Evolutionary conservation across 768 basidiomycete species (phyloP).

Genomic region (Naganishia vishniacii): DNA sequence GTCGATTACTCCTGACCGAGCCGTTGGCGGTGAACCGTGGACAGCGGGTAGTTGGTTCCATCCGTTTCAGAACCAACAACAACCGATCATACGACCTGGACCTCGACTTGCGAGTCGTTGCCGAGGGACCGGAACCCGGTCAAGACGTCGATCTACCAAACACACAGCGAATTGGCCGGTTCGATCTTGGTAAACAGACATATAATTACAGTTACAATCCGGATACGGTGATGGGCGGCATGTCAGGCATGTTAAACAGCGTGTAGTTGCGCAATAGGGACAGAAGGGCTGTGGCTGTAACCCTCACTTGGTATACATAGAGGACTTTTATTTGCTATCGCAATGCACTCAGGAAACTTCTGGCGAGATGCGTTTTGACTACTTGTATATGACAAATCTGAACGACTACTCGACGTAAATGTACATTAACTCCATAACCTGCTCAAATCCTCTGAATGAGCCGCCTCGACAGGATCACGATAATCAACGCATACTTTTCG

Average conservation of each 20-base stretch:
- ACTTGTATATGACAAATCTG: too few relatives aligned
- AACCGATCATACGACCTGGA: constrained; percentile 45
- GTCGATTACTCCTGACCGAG: constrained; percentile 42
- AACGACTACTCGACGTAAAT: too few relatives aligned
- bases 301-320: too few relatives aligned
- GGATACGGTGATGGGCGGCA: neutral
- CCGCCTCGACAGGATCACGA: constrained; percentile 52
- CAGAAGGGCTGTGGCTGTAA: too few relatives aligned
- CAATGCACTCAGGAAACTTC: too few relatives aligned
- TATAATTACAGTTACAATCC: constrained; percentile 37
- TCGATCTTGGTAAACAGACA: constrained; percentile 43
- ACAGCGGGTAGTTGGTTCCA: constrained; percentile 36
- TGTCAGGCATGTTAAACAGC: neutral
- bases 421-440: too few relatives aligned
- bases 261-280: too few relatives aligned
- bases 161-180: constrained; percentile 32
- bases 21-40: constrained; percentile 47
- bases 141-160: constrained; percentile 13
- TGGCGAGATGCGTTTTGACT: too few relatives aligned
- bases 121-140: constrained; percentile 33
- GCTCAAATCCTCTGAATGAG: neutral
- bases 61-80: constrained; percentile 43
- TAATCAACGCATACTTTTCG: constrained; percentile 73
- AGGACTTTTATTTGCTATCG: too few relatives aligned
- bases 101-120: constrained; percentile 37